Conservation (phyloP, 129 eudicot genomes). For the Artemisia annua region DNA sequence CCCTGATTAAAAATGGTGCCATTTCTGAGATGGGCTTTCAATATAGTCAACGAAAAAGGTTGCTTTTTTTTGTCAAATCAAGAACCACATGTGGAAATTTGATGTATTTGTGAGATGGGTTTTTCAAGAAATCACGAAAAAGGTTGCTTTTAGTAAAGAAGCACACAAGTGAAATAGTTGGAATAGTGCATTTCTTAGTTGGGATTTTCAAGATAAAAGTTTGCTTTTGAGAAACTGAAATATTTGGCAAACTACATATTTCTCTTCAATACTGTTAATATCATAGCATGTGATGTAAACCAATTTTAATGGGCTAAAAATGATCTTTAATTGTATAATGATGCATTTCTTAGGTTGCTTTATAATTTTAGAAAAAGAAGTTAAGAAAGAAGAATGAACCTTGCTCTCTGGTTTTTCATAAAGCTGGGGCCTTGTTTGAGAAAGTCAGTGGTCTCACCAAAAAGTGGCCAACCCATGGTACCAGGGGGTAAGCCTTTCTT, state of each 20-base stretch:
- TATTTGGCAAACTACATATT: not conserved
- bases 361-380: not conserved
- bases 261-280: too few species aligned
- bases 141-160: constrained; percentile 12
- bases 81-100: constrained; percentile 12
- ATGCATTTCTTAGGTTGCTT: constrained; percentile 22
- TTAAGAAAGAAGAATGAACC: constrained; percentile 39
- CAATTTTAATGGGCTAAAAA: too few species aligned
- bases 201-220: constrained; percentile 6
- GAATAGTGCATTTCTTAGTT: constrained; percentile 4
- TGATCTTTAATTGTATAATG: not conserved
- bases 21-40: constrained; percentile 26
- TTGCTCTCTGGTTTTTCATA: constrained; percentile 97
- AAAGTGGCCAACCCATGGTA: constrained; percentile 99
- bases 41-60: constrained; percentile 22
- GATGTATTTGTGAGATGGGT: constrained; percentile 24
- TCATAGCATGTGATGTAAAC: too few species aligned
- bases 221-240: not conserved
- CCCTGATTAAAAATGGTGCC: constrained; percentile 25
- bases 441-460: constrained; percentile 97
- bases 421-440: constrained; percentile 93
- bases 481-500: constrained; percentile 96
- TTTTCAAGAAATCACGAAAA: constrained; percentile 19
- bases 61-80: constrained; percentile 16
- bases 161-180: not conserved